Evolutionary conservation across 495 filamentous ascomycete species (phyloP).

Genomic region (Pyronema omphalodes): DNA sequence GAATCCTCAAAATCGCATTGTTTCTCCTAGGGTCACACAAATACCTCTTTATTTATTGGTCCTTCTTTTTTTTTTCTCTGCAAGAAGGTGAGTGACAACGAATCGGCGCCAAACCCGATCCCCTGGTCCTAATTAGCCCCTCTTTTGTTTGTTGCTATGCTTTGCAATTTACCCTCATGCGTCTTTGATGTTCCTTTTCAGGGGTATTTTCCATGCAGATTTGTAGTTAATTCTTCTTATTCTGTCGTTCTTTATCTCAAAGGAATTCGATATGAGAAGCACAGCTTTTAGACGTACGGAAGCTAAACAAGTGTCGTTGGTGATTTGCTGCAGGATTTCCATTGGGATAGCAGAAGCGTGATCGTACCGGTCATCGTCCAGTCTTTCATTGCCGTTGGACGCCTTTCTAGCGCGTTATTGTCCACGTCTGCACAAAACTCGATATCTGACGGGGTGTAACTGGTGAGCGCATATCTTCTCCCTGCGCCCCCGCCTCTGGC

Average conservation of each 20-base stretch:
- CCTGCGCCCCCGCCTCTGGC: not conserved
- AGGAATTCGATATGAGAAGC: not conserved
- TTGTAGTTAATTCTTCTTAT: not conserved
- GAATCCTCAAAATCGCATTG: not conserved
- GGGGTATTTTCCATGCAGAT: slow-evolving; percentile 1
- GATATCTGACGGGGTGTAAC: not conserved
- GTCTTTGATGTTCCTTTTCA: not conserved
- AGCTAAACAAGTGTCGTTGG: not conserved
- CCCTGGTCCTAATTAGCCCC: slow-evolving; percentile 17
- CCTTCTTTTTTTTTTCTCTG: slow-evolving; percentile 4
- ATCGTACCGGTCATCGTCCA: not conserved
- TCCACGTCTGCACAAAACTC: not conserved
- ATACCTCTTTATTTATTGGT: slow-evolving; percentile 8
- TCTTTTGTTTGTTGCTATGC: slow-evolving; percentile 12
- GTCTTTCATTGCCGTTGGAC: not conserved
- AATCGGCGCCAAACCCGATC: slow-evolving; percentile 18
- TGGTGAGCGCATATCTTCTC: slow-evolving; percentile 4
- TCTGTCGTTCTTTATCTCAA: not conserved
- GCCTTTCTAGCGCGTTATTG: not conserved
- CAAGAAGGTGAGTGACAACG: slow-evolving; percentile 21
- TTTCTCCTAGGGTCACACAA: not conserved
- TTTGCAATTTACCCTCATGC: slow-evolving; percentile 6
- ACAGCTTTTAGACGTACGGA: slow-evolving; percentile 3
- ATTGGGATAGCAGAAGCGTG: not conserved
- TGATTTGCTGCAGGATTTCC: not conserved